Conservation (phyloP, 2,329 filamentous ascomycete genomes). For the Elsinoe arachidis region DNA sequence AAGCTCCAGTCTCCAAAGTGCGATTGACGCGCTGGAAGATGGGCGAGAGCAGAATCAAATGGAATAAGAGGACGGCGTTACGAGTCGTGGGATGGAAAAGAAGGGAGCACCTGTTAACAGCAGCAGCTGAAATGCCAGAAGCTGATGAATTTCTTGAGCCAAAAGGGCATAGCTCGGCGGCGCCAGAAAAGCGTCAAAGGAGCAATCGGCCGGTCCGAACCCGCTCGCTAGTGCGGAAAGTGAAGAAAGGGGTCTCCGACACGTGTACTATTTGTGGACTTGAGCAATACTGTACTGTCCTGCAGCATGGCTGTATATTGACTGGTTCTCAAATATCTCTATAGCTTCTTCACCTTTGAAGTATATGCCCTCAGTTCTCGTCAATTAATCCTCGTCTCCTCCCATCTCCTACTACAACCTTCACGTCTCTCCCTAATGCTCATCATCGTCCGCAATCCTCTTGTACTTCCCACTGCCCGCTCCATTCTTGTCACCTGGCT, state of each 20-base stretch:
- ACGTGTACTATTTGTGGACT: background rate
- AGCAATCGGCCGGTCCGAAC: constrained; percentile 8
- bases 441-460: constrained; percentile 37
- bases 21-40: background rate
- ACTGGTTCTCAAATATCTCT: background rate
- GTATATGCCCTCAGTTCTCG: background rate
- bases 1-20: background rate
- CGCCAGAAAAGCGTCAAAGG: background rate
- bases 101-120: background rate
- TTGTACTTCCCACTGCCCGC: constrained; percentile 39
- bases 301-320: constrained; percentile 5
- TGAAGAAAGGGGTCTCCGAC: background rate
- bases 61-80: background rate
- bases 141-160: constrained; percentile 9
- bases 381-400: background rate
- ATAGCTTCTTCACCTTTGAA: no score
- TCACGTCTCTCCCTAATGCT: constrained; percentile 7
- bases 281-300: background rate
- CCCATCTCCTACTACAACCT: background rate
- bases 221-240: background rate
- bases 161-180: constrained; percentile 1
- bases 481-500: constrained; percentile 33
- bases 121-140: background rate
- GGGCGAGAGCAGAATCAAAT: background rate
- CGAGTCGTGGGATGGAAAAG: background rate